A percentile compares a stretch with the other conserved stretches of the same genome.
Conservation (phyloP, 768 basidiomycete species). For the Tulasnella calospora region DNA sequence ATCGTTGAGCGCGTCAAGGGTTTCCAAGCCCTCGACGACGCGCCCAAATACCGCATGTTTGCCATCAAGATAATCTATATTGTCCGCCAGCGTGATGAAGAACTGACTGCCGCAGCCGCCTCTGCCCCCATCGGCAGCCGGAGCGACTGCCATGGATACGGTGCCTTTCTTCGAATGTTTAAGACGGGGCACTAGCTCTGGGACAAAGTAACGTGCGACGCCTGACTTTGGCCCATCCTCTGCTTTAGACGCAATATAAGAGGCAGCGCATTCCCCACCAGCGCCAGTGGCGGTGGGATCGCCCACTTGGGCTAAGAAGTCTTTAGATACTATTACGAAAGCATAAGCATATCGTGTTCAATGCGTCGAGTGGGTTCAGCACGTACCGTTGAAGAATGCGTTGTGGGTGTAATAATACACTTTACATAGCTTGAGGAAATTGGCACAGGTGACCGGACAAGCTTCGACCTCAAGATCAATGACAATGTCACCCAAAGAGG, state of each 20-base stretch:
- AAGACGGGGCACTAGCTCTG: conserved; percentile 70
- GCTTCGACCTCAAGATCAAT: conserved; percentile 89
- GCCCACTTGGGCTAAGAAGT: conserved; percentile 94
- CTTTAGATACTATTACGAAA: conserved; percentile 74
- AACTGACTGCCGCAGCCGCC: conserved; percentile 95
- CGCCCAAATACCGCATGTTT: conserved; percentile 92
- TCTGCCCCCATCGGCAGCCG: conserved; percentile 56
- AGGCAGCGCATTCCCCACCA: conserved; percentile 88
- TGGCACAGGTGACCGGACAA: conserved; percentile 88
- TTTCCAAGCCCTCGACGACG: conserved; percentile 91
- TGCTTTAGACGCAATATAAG: conserved; percentile 54
- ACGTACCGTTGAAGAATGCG: conserved; percentile 95
- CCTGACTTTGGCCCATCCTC: conserved; percentile 31
- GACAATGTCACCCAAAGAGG: conserved; percentile 92
- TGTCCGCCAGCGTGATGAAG: conserved; percentile 87
- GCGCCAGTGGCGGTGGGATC: conserved; percentile 93
- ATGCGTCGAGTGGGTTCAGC: background rate
- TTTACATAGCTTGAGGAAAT: conserved; percentile 97
- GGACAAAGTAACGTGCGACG: conserved; percentile 77
- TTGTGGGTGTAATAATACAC: conserved; percentile 95
- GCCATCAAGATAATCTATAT: conserved; percentile 92
- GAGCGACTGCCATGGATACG: conserved; percentile 96
- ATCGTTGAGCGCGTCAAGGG: conserved; percentile 88
- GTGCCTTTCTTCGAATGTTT: conserved; percentile 85
- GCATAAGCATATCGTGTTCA: background rate